phyloP scores from a whole-genome alignment of 1,139 yeast genomes.

The Saccharomycopsis crataegensis region DNA sequence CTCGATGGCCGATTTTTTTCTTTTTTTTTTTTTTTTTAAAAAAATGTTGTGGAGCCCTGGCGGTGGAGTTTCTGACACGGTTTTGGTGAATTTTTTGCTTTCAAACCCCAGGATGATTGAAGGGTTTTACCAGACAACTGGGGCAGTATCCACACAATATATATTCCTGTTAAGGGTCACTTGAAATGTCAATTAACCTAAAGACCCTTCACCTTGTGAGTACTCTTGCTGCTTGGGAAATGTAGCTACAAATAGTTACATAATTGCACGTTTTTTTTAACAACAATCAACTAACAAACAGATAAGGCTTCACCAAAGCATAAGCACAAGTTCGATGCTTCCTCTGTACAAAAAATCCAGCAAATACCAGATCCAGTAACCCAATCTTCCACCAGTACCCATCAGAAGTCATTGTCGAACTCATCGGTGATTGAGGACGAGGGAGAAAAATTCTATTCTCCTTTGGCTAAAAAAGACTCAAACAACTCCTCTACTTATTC shows the following conservation, averaged over 20 bases:
- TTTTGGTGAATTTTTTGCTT: no score
- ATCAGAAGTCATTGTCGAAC: constrained; percentile 5
- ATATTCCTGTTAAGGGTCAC: no score
- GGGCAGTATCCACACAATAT: neutral
- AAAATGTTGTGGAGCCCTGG: no score
- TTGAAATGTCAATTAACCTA: constrained; percentile 12
- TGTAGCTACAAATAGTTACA: no score
- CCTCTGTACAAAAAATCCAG: neutral
- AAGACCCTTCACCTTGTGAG: constrained; percentile 16
- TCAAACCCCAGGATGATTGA: no score
- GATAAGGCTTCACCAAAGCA: constrained; percentile 15
- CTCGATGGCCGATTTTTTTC: no score
- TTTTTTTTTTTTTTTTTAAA: no score
- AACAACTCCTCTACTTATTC: constrained; percentile 16
- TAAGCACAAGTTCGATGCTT: constrained; percentile 12
- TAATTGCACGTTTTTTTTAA: neutral
- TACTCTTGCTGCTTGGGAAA: neutral
- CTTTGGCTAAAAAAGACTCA: constrained; percentile 9
- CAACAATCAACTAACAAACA: neutral
- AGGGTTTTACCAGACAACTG: neutral
- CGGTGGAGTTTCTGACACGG: no score
- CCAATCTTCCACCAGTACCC: neutral
- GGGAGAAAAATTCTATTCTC: constrained; percentile 18
- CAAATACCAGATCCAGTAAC: neutral
- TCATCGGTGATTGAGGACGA: constrained; percentile 18